Evolutionary conservation across 73 alveolate genomes (phyloP).

Genomic region (Breviolum minutum): DNA sequence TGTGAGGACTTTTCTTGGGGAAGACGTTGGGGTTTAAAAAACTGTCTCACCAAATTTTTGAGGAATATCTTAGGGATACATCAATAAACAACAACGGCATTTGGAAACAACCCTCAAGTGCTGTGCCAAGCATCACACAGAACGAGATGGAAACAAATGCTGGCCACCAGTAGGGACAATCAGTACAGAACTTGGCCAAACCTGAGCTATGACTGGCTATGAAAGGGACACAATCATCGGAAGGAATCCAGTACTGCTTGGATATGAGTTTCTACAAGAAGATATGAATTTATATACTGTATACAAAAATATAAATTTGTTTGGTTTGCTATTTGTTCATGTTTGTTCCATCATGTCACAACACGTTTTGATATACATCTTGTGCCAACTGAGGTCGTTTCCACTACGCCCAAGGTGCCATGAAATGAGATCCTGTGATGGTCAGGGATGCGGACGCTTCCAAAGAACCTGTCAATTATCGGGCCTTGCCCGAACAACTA

Average conservation of each 20-base stretch:
- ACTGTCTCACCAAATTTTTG: too few species aligned
- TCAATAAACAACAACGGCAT: background rate
- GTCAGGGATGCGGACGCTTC: background rate
- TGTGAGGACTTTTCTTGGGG: too few species aligned
- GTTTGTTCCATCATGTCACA: too few species aligned
- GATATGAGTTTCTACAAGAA: background rate
- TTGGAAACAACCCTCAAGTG: too few species aligned
- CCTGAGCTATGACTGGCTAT: background rate
- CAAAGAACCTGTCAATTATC: background rate
- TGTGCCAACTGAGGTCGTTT: background rate
- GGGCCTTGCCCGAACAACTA: too few species aligned
- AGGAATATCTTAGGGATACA: background rate
- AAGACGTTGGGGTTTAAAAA: too few species aligned
- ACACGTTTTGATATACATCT: background rate
- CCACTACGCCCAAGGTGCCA: background rate
- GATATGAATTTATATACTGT: too few species aligned
- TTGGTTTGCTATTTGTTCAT: too few species aligned
- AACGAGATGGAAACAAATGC: background rate
- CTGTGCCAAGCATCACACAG: background rate
- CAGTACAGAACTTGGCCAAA: background rate
- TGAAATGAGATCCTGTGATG: constrained; percentile 11
- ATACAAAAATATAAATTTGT: background rate
- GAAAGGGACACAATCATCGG: background rate
- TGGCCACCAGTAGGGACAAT: background rate
- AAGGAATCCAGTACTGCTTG: background rate